Conservation (phyloP, 1,284 basidiomycete species). For the Sporisorium reilianum region DNA sequence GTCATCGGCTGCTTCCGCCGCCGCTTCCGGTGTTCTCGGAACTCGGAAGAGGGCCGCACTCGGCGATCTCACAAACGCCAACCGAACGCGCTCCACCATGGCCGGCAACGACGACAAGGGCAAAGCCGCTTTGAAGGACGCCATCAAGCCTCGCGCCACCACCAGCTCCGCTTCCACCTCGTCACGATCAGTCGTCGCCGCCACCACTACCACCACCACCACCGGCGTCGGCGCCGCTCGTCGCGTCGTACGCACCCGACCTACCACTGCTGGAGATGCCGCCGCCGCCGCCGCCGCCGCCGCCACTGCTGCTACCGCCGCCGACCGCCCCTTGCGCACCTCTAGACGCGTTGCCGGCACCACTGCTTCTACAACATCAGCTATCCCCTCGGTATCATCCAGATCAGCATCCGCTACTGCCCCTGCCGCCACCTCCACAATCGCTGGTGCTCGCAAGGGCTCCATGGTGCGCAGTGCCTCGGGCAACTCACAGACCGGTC, state of each 20-base stretch:
- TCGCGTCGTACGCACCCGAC: constrained; percentile 45
- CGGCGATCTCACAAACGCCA: constrained; percentile 67
- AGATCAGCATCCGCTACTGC: constrained; percentile 23
- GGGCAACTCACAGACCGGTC: constrained; percentile 39
- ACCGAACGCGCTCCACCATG: constrained; percentile 43
- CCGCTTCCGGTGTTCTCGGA: constrained; percentile 55
- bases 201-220: constrained; percentile 28
- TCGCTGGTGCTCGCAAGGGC: constrained; percentile 34
- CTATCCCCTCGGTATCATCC: constrained; percentile 32
- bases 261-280: constrained; percentile 25
- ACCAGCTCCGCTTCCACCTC: constrained; percentile 30
- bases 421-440: constrained; percentile 11
- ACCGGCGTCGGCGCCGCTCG: constrained; percentile 44
- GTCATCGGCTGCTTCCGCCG: constrained; percentile 24
- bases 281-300: constrained; percentile 24
- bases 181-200: constrained; percentile 27
- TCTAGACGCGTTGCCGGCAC: constrained; percentile 42
- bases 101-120: constrained; percentile 45
- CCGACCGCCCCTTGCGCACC: constrained; percentile 40
- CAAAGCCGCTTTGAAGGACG: constrained; percentile 47
- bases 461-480: constrained; percentile 45
- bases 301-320: constrained; percentile 21
- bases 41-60: constrained; percentile 67
- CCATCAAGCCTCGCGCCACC: constrained; percentile 49
- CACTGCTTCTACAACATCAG: constrained; percentile 29